A percentile compares a stretch with the other conserved stretches of the same genome.
Evolutionary conservation across 1,284 basidiomycete genomes (phyloP).

Genomic region (Leccinum pachyderme): DNA sequence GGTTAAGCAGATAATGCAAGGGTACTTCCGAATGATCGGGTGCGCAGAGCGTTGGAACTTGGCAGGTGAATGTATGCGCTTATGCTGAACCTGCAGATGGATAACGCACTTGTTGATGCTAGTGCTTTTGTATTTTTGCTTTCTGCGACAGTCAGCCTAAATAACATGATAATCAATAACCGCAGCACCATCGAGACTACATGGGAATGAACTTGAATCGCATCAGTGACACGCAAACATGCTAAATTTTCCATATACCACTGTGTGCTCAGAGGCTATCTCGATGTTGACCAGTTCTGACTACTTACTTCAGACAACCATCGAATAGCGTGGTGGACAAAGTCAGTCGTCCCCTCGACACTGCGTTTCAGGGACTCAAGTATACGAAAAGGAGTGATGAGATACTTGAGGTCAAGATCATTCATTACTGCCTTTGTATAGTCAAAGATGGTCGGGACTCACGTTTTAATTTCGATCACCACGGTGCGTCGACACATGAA

Average conservation of each 20-base stretch:
- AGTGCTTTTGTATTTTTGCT: conserved; percentile 98
- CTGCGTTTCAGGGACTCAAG: conserved; percentile 66
- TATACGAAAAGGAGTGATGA: conserved; percentile 52
- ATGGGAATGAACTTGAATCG: conserved; percentile 26
- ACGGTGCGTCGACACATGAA: too few species aligned
- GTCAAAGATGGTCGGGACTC: too few species aligned
- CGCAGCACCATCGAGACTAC: too few species aligned
- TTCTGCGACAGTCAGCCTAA: conserved; percentile 68
- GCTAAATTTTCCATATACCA: conserved; percentile 96
- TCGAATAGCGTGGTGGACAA: conserved; percentile 57
- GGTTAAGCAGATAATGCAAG: too few species aligned
- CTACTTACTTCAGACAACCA: conserved; percentile 48
- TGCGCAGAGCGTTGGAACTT: conserved; percentile 26
- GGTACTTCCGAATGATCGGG: conserved; percentile 17
- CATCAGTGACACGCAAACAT: conserved; percentile 53
- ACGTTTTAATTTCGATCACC: too few species aligned
- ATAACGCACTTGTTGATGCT: conserved; percentile 78
- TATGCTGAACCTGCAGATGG: conserved; percentile 46
- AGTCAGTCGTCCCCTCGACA: conserved; percentile 58
- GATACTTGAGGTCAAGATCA: conserved; percentile 83
- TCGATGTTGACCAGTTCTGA: conserved; percentile 2
- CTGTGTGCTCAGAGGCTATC: conserved; percentile 50
- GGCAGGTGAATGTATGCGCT: conserved; percentile 1
- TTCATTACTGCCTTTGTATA: too few species aligned
- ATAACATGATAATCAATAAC: too few species aligned